Evolutionary conservation across 441 rosid genomes (phyloP), one percentile per base, ranked within the genome.

Genomic region (Mallotus repandus): DNA sequence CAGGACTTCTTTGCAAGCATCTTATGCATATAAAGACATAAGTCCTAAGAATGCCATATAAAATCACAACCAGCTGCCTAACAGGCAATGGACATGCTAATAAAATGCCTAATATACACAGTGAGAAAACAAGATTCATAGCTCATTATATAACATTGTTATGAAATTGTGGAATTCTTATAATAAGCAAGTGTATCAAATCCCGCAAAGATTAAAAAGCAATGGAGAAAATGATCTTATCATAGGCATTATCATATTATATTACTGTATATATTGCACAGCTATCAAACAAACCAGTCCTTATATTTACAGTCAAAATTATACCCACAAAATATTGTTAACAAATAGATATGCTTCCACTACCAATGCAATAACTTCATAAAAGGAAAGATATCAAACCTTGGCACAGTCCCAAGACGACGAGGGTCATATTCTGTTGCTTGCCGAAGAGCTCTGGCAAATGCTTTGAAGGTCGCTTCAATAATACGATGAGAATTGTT

Each of bases 381-480:
- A 68, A 78, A 13, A 70, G 50, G 63, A 55, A 43, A 67, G 32
- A 38, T 4, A 60, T 43, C 76, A 71, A 79, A 96, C 97, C 99
- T 93, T 19, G 98, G 97, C 74, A 96, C 84, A 3, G 97, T 82
- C 69, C 97, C 97, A 71, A 81, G 89, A 55, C 93, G 97, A 59
- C 91, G 93, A n/a, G 85, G 84, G 63, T 96, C 99, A 71, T 75
- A 78, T 72, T 93, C 94, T 0, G 94, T 88, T 67, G 98, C 99
- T 79, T 90, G 94, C 69, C 97, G 84, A 66, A 96, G 92, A 72
- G 98, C 99, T 82, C 97, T 91, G 22, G 97, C 96, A 79, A 93
- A 93, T 68, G 97, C 97, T 84, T 96, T 96, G 80, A 96, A 96
- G 21, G 97, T 93, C 70, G 99, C 99, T 87, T 93, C 98, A 61